phyloP scores from a whole-genome alignment of 352 stramenopile genomes.

The Elongisporangium undulatum region DNA sequence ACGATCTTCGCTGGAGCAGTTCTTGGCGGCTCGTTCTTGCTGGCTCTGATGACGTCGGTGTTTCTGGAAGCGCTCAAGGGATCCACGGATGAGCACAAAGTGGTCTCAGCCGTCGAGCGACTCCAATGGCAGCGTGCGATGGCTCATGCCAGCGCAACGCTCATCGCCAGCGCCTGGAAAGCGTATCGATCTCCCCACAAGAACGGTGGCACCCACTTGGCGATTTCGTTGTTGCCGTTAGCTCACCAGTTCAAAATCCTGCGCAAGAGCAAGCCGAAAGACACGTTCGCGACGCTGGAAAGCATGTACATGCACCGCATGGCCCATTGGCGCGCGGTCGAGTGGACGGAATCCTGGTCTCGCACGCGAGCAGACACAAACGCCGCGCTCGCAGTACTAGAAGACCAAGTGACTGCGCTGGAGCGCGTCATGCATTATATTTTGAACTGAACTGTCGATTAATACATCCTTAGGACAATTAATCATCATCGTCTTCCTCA shows the following conservation, averaged over 20 bases:
- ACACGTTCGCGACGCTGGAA: background rate
- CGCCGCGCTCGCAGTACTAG: background rate
- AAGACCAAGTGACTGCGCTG: background rate
- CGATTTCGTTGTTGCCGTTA: background rate
- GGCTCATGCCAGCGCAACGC: constrained; percentile 14
- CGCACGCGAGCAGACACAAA: background rate
- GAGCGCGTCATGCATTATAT: background rate
- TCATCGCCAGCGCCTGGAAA: constrained; percentile 39
- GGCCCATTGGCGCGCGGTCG: background rate
- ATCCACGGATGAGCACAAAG: constrained; percentile 45
- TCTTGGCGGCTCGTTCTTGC: constrained; percentile 39
- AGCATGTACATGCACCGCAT: background rate
- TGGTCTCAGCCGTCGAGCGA: constrained; percentile 36
- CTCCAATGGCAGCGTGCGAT: constrained; percentile 35
- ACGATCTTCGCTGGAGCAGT: constrained; percentile 45
- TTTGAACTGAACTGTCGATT: background rate
- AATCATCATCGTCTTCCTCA: constrained; percentile 17
- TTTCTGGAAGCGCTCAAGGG: constrained; percentile 60
- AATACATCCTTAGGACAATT: constrained; percentile 1
- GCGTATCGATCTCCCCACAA: background rate
- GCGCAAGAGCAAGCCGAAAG: background rate
- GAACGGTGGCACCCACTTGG: background rate
- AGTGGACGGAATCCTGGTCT: background rate
- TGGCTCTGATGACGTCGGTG: constrained; percentile 60
- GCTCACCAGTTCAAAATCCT: background rate